Conservation (phyloP, 75 land plant species). For the Gnetum montanum region DNA sequence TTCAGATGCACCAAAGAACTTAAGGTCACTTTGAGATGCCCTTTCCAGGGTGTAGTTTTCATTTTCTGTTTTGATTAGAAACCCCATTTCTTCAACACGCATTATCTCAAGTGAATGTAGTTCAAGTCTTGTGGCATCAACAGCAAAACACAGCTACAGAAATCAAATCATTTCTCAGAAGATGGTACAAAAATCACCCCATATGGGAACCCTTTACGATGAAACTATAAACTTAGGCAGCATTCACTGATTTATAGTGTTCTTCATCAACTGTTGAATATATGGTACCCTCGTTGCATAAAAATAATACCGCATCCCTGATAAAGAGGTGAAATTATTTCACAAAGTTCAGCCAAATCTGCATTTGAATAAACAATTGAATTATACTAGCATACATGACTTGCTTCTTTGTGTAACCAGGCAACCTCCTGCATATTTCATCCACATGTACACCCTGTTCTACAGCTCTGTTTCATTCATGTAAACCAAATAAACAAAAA, state of each 20-base stretch:
- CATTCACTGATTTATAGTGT: conserved; percentile 46
- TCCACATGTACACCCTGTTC: conserved; percentile 49
- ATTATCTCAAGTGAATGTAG: too few species aligned
- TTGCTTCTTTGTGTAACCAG: conserved; percentile 35
- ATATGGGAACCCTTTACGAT: too few species aligned
- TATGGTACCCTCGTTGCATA: conserved; percentile 38
- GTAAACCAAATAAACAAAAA: neutral
- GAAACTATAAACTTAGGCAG: too few species aligned
- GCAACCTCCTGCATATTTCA: conserved; percentile 26
- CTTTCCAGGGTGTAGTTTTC: too few species aligned
- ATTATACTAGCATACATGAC: conserved; percentile 22
- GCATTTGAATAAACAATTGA: neutral
- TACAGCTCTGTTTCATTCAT: conserved; percentile 13
- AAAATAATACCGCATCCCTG: conserved; percentile 48
- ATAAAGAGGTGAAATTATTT: neutral
- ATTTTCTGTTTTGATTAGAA: too few species aligned
- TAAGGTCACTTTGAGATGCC: too few species aligned
- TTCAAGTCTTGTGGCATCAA: too few species aligned
- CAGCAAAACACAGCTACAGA: too few species aligned
- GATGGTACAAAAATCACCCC: too few species aligned
- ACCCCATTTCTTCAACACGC: too few species aligned
- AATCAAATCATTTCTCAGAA: too few species aligned
- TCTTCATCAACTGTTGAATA: conserved; percentile 54
- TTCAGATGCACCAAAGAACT: too few species aligned
- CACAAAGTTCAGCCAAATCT: neutral